Percentiles rank a stretch among this genome's conserved stretches.
Conservation (phyloP, 2,329 filamentous ascomycete genomes). For the Aureobasidium uvarum region DNA sequence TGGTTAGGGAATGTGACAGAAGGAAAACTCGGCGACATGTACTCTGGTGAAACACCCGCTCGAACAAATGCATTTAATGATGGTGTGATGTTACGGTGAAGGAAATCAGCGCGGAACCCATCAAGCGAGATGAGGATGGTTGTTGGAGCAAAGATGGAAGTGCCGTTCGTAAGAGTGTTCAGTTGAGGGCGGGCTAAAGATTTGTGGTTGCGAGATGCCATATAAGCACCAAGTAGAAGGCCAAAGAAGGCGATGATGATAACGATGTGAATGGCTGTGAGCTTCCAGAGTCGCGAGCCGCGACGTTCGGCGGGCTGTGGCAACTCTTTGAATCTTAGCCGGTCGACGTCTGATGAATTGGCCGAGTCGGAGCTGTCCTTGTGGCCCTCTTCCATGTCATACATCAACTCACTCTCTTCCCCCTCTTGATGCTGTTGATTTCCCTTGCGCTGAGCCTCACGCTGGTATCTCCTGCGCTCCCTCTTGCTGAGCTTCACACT, state of each 20-base stretch:
- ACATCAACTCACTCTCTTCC: constrained; percentile 76
- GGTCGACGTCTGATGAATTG: constrained; percentile 47
- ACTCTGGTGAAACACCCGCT: constrained; percentile 82
- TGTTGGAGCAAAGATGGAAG: constrained; percentile 82
- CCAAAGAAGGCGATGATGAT: constrained; percentile 55
- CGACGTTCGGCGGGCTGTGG: constrained; percentile 46
- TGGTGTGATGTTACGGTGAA: constrained; percentile 79
- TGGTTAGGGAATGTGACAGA: constrained; percentile 95
- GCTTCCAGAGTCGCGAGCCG: constrained; percentile 41
- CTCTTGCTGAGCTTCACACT: constrained; percentile 32
- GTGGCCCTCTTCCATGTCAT: constrained; percentile 84
- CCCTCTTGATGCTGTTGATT: constrained; percentile 46
- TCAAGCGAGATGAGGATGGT: constrained; percentile 93
- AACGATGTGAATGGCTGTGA: constrained; percentile 44
- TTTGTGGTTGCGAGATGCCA: constrained; percentile 46
- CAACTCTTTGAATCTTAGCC: constrained; percentile 55
- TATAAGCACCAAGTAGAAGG: constrained; percentile 57
- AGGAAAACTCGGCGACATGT: constrained; percentile 93
- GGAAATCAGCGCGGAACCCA: constrained; percentile 92
- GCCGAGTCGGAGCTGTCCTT: constrained; percentile 58
- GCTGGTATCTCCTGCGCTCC: constrained; percentile 36
- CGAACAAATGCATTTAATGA: constrained; percentile 73
- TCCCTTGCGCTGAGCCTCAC: constrained; percentile 33
- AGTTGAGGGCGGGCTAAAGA: constrained; percentile 23
- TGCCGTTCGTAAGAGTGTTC: constrained; percentile 67